A percentile compares a stretch with the other conserved stretches of the same genome.
Conservation (phyloP, 2,329 filamentous ascomycete species). For the Cytospora chrysosperma region DNA sequence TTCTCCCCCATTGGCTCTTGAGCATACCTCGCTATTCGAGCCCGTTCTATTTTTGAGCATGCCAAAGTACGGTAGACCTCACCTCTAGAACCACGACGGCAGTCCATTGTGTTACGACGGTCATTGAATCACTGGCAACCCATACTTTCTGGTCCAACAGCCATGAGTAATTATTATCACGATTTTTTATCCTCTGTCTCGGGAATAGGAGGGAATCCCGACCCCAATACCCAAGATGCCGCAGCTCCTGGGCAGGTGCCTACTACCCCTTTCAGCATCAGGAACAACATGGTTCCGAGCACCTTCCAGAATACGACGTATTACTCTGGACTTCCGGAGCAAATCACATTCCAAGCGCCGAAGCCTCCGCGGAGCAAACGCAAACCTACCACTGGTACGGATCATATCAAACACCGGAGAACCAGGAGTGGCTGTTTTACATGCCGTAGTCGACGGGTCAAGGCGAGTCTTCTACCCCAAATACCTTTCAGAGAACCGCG, state of each 20-base stretch:
- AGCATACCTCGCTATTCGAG: neutral
- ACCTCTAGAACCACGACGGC: neutral
- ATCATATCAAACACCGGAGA: slow-evolving; percentile 87
- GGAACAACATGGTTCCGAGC: slow-evolving; percentile 37
- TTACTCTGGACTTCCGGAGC: slow-evolving; percentile 51
- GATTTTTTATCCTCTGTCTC: slow-evolving; percentile 55
- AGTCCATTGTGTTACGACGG: neutral
- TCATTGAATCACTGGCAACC: neutral
- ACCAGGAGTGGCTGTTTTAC: slow-evolving; percentile 94
- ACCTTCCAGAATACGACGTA: slow-evolving; percentile 50
- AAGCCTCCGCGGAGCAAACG: slow-evolving; percentile 51
- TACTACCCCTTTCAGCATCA: slow-evolving; percentile 33
- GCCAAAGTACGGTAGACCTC: neutral
- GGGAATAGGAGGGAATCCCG: slow-evolving; percentile 36
- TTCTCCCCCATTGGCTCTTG: neutral
- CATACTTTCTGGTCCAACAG: slow-evolving; percentile 5
- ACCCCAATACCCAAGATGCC: slow-evolving; percentile 36
- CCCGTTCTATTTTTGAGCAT: slow-evolving; percentile 3
- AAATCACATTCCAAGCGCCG: slow-evolving; percentile 46
- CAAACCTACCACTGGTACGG: slow-evolving; percentile 52
- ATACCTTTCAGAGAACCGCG: neutral
- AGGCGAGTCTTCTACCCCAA: slow-evolving; percentile 44
- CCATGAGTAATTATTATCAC: slow-evolving; percentile 58
- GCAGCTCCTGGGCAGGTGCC: slow-evolving; percentile 38
- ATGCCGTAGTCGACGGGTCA: slow-evolving; percentile 85